Base-by-base conservation (phyloP, 2,329 filamentous ascomycete genomes). In the Coniella lustricola region DNA sequence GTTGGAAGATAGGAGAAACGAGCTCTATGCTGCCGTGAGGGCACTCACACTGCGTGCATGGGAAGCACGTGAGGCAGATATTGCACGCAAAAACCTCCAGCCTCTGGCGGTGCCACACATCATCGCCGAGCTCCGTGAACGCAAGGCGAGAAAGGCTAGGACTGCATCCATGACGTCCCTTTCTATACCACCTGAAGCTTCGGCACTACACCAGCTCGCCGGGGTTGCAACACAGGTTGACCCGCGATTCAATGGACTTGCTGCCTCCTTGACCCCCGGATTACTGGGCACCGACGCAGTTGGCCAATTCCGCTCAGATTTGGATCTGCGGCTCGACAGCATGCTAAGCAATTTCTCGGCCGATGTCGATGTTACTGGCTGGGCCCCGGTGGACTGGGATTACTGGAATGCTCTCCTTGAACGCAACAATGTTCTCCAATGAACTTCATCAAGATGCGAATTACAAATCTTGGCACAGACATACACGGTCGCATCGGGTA, bases 1-100 rank as follows among this genome's bases (percentile, higher is more conserved):
- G 1, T 14, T 46, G 4, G 56, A 50, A 13, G 46, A 50, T 2
- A 43, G 29, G 10, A 37, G 41, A 13, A 54, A 54, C 35, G 55
- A 55, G 17, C 46, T 58, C 1, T 50, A 53, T 16, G 45, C 40
- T 4, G 55, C 57, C 3, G 55, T 59, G 16, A 50, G 56, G 13
- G 56, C 55, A 34, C 56, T 58, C 3, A 51, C 54, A 20, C 33
- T 57, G 21, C 52, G 54, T 18, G 50, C 56, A 1, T 59, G 57
- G 57, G 55, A 56, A n/a, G 49, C 51, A 1, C 52, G 57, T 9
- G 57, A 57, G 45, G 46, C 46, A 16, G 43, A 46, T 3, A 49
- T 51, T 7, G 46, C 48, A 16, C 48, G 48, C 31, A 41, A 35
- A 7, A 37, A 50, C 7, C 36, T 43, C 4, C 41, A 43, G n/a